These are phyloP conservation scores for Macaranga tanarius DNA, from an alignment of 441 rosid genomes.

Conservation along the genomic window DNA sequence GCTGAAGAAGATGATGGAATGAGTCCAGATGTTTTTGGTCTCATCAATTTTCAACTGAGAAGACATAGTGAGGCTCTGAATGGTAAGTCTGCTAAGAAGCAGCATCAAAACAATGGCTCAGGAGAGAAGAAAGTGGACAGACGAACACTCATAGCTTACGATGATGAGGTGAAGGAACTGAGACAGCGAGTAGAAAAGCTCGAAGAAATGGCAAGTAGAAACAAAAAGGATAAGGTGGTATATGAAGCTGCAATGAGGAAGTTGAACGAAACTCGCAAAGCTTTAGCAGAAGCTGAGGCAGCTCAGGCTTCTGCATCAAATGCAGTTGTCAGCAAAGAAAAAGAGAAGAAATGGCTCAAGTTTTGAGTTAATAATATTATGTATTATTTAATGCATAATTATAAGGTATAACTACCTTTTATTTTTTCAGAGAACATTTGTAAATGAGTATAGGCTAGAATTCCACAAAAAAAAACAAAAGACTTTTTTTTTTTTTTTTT, in stretches of 20 bases:
- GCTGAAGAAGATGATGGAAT: slow-evolving; percentile 56
- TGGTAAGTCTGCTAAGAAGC: slow-evolving; percentile 40
- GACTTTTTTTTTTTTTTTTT: too few species aligned
- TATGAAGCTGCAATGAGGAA: slow-evolving; percentile 77
- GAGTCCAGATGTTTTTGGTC: slow-evolving; percentile 76
- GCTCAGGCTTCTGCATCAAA: slow-evolving; percentile 70
- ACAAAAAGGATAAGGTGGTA: slow-evolving; percentile 66
- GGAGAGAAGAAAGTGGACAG: slow-evolving; percentile 67
- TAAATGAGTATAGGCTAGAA: background rate
- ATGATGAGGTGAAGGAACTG: slow-evolving; percentile 72
- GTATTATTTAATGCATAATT: background rate
- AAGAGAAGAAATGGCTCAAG: slow-evolving; percentile 92
- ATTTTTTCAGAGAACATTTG: background rate
- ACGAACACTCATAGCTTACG: slow-evolving; percentile 63
- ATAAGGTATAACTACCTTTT: background rate
- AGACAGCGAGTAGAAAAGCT: slow-evolving; percentile 55
- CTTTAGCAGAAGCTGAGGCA: slow-evolving; percentile 71
- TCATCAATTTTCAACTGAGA: slow-evolving; percentile 74
- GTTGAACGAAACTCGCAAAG: slow-evolving; percentile 60
- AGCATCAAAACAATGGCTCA: slow-evolving; percentile 39
- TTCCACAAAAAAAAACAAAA: too few species aligned
- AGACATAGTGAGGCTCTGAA: slow-evolving; percentile 40
- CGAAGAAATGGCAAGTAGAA: slow-evolving; percentile 79
- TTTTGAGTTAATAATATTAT: slow-evolving; percentile 38
- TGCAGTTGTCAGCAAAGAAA: slow-evolving; percentile 67